These are phyloP conservation scores for Malassezia obtusa DNA, from an alignment of 1,284 basidiomycete species.

Conservation along the genomic window DNA sequence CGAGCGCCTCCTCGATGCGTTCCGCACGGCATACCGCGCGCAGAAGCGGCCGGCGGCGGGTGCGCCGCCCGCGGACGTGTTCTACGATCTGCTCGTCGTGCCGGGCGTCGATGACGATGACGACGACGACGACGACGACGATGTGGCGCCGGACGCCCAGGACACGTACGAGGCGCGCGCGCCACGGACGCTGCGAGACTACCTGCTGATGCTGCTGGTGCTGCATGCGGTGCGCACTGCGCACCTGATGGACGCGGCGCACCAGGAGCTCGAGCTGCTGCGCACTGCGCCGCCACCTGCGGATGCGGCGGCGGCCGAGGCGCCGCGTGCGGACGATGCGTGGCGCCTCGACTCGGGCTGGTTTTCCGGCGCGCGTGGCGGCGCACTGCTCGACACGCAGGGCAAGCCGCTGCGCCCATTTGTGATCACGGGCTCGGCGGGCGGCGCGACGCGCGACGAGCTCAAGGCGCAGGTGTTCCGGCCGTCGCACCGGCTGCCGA, in stretches of 20 bases:
- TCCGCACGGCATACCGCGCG: slow-evolving; percentile 18
- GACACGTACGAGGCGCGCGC: neutral
- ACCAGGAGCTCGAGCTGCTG: slow-evolving; percentile 36
- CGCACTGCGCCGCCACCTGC: slow-evolving; percentile 25
- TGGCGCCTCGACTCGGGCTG: slow-evolving; percentile 36
- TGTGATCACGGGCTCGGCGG: slow-evolving; percentile 26
- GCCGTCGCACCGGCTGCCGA: slow-evolving; percentile 74
- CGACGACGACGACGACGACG: slow-evolving; percentile 20
- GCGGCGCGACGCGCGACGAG: slow-evolving; percentile 44
- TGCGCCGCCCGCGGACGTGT: slow-evolving; percentile 14
- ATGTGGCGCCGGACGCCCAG: slow-evolving; percentile 6
- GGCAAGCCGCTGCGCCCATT: slow-evolving; percentile 44
- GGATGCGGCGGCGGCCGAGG: neutral
- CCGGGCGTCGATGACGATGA: slow-evolving; percentile 21
- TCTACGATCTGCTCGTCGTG: slow-evolving; percentile 24
- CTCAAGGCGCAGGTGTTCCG: slow-evolving; percentile 74
- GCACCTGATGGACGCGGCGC: slow-evolving; percentile 17
- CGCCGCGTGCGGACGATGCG: slow-evolving; percentile 9
- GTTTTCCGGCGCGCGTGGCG: slow-evolving; percentile 9
- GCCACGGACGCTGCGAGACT: slow-evolving; percentile 25
- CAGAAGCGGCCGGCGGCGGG: neutral
- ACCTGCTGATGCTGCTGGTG: slow-evolving; percentile 32
- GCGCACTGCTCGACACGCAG: slow-evolving; percentile 27
- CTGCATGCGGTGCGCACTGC: slow-evolving; percentile 27
- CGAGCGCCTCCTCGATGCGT: slow-evolving; percentile 24